Conservation (phyloP, 1,139 yeast species). For the Arxiozyma slooffiae region DNA sequence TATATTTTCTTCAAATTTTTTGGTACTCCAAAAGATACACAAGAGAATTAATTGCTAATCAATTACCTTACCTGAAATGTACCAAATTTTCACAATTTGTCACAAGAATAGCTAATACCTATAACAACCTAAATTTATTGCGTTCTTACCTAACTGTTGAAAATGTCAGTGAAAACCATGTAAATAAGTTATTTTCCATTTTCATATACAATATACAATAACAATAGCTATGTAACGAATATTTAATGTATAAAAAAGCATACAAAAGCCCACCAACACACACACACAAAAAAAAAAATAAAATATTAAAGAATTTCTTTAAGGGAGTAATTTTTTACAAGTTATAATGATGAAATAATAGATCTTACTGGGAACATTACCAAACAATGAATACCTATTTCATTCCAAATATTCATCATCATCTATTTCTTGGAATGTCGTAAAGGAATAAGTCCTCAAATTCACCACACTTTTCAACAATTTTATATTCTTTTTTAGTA, state of each 20-base stretch:
- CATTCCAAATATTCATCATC: not conserved
- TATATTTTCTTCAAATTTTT: constrained; percentile 45
- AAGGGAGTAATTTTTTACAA: too few relatives aligned
- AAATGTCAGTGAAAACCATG: constrained; percentile 28
- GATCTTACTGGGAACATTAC: too few relatives aligned
- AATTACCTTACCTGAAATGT: constrained; percentile 59
- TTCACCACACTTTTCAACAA: constrained; percentile 9
- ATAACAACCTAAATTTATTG: constrained; percentile 84
- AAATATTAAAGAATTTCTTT: not conserved
- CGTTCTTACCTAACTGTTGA: constrained; percentile 89
- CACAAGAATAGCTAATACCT: constrained; percentile 84
- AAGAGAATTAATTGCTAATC: constrained; percentile 89
- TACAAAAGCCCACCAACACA: too few relatives aligned
- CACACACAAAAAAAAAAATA: too few relatives aligned
- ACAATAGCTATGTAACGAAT: constrained; percentile 1
- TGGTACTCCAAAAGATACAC: constrained; percentile 88
- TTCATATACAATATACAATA: not conserved
- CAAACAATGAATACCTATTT: not conserved
- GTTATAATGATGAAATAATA: too few relatives aligned
- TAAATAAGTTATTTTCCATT: not conserved
- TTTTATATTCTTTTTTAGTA: constrained; percentile 10
- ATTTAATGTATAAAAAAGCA: not conserved
- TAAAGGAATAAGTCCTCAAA: constrained; percentile 16
- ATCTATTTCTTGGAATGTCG: constrained; percentile 6
- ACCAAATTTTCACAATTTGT: constrained; percentile 94